phyloP scores from a whole-genome alignment of 75 land plant genomes.

The Pinus taeda region DNA sequence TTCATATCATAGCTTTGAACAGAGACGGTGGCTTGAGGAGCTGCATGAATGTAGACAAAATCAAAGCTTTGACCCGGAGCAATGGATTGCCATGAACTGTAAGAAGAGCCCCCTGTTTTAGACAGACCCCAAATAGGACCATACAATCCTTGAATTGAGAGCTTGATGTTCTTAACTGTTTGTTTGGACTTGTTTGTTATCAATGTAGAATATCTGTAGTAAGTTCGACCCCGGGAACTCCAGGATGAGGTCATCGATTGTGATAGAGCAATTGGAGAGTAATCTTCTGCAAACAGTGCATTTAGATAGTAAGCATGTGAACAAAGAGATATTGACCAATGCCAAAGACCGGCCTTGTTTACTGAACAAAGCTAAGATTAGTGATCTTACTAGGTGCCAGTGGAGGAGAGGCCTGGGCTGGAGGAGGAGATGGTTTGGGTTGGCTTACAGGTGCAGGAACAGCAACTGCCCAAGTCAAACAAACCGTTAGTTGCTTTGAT shows the following conservation, averaged over 20 bases:
- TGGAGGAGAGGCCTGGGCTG: slow-evolving; percentile 10
- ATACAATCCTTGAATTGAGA: slow-evolving; percentile 50
- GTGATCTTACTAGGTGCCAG: slow-evolving; percentile 7
- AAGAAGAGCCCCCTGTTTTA: slow-evolving; percentile 35
- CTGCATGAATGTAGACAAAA: slow-evolving; percentile 81
- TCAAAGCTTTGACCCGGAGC: slow-evolving; percentile 62
- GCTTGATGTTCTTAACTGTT: slow-evolving; percentile 39
- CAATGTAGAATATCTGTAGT: slow-evolving; percentile 62
- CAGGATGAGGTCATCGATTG: slow-evolving; percentile 68
- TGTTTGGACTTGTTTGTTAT: slow-evolving; percentile 67
- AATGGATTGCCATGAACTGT: slow-evolving; percentile 60
- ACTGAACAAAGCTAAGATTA: background rate
- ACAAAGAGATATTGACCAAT: background rate
- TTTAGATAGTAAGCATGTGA: background rate
- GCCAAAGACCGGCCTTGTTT: background rate
- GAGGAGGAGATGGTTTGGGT: slow-evolving; percentile 16
- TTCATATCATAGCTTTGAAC: slow-evolving; percentile 52
- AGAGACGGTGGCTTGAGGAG: slow-evolving; percentile 41
- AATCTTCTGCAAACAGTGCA: background rate
- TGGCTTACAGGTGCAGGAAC: slow-evolving; percentile 15
- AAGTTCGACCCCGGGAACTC: slow-evolving; percentile 48
- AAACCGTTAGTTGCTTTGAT: background rate
- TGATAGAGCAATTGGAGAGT: slow-evolving; percentile 22
- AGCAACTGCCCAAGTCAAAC: slow-evolving; percentile 14
- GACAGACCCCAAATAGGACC: slow-evolving; percentile 90